These are phyloP conservation scores for Rhipidocladum racemiflorum DNA, from an alignment of 176 grass and related monocot species.

Conservation along the genomic window DNA sequence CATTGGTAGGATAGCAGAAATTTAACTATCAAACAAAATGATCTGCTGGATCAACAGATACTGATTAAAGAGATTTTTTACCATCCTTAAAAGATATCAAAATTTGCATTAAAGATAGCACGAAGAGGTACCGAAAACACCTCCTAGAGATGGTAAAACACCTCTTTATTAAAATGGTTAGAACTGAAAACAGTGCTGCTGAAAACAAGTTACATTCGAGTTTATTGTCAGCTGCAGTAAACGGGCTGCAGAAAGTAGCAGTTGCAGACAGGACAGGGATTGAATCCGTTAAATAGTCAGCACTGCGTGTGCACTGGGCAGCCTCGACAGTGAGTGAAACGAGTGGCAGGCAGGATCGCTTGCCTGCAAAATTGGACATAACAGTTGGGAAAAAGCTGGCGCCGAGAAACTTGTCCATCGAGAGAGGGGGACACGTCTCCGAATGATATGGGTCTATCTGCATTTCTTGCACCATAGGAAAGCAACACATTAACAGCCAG, in stretches of 20 bases:
- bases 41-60: not conserved
- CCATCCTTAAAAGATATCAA: too few species aligned
- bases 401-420: conserved; percentile 38
- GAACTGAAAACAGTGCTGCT: not conserved
- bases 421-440: conserved; percentile 25
- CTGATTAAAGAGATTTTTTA: not conserved
- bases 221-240: conserved; percentile 25
- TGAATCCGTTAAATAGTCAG: not conserved
- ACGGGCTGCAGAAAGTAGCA: conserved; percentile 12
- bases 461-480: conserved; percentile 18
- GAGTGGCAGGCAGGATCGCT: conserved; percentile 27
- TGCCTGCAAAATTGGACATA: conserved; percentile 49
- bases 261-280: conserved; percentile 18
- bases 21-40: not conserved
- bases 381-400: conserved; percentile 61
- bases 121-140: too few species aligned
- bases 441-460: conserved; percentile 12
- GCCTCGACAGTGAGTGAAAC: conserved; percentile 13
- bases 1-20: not conserved
- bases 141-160: too few species aligned
- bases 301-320: not conserved
- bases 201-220: conserved; percentile 7
- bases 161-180: not conserved
- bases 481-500: conserved; percentile 43
- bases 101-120: too few species aligned